Base-by-base conservation (phyloP, 2,329 filamentous ascomycete species). In the Diaporthe ilicicola region DNA sequence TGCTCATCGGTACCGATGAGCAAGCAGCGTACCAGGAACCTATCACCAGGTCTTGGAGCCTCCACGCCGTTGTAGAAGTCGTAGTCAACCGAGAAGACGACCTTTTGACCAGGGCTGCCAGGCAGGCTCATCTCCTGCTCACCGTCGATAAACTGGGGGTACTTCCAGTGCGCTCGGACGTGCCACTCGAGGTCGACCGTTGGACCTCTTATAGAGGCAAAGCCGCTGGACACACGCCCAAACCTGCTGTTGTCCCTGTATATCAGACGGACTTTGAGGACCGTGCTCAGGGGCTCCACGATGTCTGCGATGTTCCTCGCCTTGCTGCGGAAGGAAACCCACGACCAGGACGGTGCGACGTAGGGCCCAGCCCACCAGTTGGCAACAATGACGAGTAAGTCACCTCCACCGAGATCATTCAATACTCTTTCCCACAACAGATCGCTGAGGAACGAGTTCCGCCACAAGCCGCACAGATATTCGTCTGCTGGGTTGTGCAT, bases 391-490 rank as follows among this genome's bases (percentile, higher is more conserved):
- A 62, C 6, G 5, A 42, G 56, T 2, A 19, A 5, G 1, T 48
- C 27, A 2, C 56, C 56, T 24, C 27, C 48, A 4, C 10, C 56
- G 42, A 62, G 56, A 46, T 29, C 13, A 29, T 34, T 34, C 56
- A 62, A 24, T 3, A 62, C 56, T 12, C 56, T 32, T 34, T 62
- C 56, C 56, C 56, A 62, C 42, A 62, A 34, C 8, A 62, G 19
- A 34, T 62, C 56, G 13, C 56, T 48, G 27, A 62, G 56, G 8
- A 62, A 62, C 7, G 56, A 48, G 5, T 48, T 62, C 1, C 56
- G 56, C 56, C 56, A 62, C 27, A 56, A 19, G 22, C 65, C 65
- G 6, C 65, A 67, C 4, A 67, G 8, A 37, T 67, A 67, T n/a
- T n/a, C 39, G 32, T 56, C 54, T 12, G 27, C 37, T n/a, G 44